A percentile compares a stretch with the other conserved stretches of the same genome.
These are phyloP conservation scores for Parmelia sp. DNA, from an alignment of 495 filamentous ascomycete genomes.

Conservation along the genomic window DNA sequence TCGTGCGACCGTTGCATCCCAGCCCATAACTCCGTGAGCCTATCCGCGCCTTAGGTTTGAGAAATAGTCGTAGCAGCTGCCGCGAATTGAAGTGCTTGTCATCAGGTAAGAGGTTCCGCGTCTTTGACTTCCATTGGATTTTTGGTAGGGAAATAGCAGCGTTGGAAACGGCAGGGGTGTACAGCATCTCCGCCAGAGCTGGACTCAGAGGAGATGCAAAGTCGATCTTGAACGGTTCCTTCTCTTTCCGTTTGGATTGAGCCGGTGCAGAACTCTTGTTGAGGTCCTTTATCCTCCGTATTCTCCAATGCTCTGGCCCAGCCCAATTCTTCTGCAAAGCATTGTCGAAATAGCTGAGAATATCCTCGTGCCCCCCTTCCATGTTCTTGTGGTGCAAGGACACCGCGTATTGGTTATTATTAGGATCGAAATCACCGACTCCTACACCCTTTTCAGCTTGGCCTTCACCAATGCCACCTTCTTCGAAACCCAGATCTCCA, in stretches of 20 bases:
- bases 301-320: constrained; percentile 98
- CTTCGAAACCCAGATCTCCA: constrained; percentile 33
- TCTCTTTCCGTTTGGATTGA: constrained; percentile 70
- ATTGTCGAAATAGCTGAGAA: constrained; percentile 94
- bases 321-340: constrained; percentile 95
- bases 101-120: constrained; percentile 86
- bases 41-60: constrained; percentile 85
- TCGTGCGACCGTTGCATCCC: constrained; percentile 1
- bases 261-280: constrained; percentile 53
- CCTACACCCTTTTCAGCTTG: constrained; percentile 55
- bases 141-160: constrained; percentile 78
- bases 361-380: constrained; percentile 73
- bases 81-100: constrained; percentile 98
- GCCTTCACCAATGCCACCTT: constrained; percentile 32
- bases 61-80: constrained; percentile 80
- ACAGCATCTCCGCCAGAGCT: constrained; percentile 68
- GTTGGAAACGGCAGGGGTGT: constrained; percentile 76
- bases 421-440: constrained; percentile 54
- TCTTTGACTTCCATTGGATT: constrained; percentile 90
- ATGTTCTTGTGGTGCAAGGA: constrained; percentile 58
- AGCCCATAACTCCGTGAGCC: constrained; percentile 44
- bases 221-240: constrained; percentile 92
- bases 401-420: constrained; percentile 58
- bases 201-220: constrained; percentile 68
- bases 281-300: constrained; percentile 82